A percentile compares a stretch with the other conserved stretches of the same genome.
Evolutionary conservation across 768 basidiomycete genomes (phyloP).

Genomic region (Postia placenta): DNA sequence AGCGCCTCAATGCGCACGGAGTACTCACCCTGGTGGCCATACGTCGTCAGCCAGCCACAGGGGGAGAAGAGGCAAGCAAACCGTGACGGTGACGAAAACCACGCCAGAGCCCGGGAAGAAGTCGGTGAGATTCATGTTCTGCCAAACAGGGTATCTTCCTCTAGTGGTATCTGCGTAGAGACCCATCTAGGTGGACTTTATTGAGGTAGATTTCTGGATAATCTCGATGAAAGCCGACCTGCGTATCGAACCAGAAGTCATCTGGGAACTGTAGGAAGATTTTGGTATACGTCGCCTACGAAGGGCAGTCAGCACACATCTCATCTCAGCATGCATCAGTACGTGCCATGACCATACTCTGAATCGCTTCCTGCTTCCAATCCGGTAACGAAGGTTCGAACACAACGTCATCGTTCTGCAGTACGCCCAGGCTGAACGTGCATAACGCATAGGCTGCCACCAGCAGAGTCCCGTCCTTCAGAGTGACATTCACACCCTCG

Average conservation of each 20-base stretch:
- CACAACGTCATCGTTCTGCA: slow-evolving; percentile 54
- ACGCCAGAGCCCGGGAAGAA: slow-evolving; percentile 61
- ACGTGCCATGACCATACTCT: slow-evolving; percentile 52
- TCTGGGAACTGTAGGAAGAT: slow-evolving; percentile 59
- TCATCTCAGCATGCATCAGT: not conserved
- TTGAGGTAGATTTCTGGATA: not conserved
- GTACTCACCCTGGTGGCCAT: slow-evolving; percentile 42
- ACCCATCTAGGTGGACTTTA: slow-evolving; percentile 33
- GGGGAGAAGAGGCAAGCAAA: slow-evolving; percentile 14
- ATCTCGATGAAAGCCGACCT: slow-evolving; percentile 21
- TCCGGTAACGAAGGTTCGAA: slow-evolving; percentile 51
- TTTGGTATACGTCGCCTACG: slow-evolving; percentile 54
- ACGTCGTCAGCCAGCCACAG: not conserved
- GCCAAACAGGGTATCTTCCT: slow-evolving; percentile 65
- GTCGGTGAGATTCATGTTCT: slow-evolving; percentile 49
- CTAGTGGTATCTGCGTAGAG: slow-evolving; percentile 53
- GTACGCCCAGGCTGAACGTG: slow-evolving; percentile 64
- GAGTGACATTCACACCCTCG: slow-evolving; percentile 41
- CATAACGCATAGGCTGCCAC: slow-evolving; percentile 52
- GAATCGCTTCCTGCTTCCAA: slow-evolving; percentile 62
- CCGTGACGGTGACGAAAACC: slow-evolving; percentile 45
- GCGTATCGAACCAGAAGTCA: slow-evolving; percentile 53
- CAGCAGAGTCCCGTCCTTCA: slow-evolving; percentile 36
- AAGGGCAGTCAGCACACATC: slow-evolving; percentile 2
- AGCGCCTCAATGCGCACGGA: slow-evolving; percentile 50